Conservation (phyloP, 495 filamentous ascomycete genomes). For the Hypomontagnella submonticulosa region DNA sequence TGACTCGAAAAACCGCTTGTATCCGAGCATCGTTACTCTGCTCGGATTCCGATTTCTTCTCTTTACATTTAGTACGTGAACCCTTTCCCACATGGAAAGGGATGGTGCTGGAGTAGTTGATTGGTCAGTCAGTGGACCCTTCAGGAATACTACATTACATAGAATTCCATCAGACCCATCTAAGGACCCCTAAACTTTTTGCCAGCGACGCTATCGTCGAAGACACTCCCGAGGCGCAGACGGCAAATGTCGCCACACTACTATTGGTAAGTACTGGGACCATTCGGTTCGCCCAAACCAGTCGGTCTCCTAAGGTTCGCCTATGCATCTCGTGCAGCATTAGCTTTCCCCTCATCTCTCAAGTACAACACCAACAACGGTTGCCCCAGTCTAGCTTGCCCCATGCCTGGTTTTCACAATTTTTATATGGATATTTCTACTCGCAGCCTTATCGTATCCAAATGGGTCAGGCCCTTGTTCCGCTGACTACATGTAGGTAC, state of each 20-base stretch:
- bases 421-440: background rate
- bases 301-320: conserved; percentile 27
- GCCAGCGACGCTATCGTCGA: conserved; percentile 30
- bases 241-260: conserved; percentile 44
- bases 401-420: conserved; percentile 23
- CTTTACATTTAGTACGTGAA: conserved; percentile 4
- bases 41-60: conserved; percentile 25
- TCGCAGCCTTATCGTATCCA: conserved; percentile 41
- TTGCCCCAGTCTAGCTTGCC: conserved; percentile 19
- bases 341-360: conserved; percentile 32
- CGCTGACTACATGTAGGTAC: too few relatives aligned
- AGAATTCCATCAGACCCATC: conserved; percentile 32
- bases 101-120: conserved; percentile 20
- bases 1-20: background rate
- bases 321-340: conserved; percentile 45
- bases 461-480: conserved; percentile 9
- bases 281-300: conserved; percentile 31
- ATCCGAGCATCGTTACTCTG: background rate
- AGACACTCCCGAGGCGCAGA: conserved; percentile 36
- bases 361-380: conserved; percentile 12
- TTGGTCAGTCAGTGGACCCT: conserved; percentile 32
- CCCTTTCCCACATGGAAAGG: conserved; percentile 20
- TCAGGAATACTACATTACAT: conserved; percentile 39
- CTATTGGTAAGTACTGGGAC: conserved; percentile 26
- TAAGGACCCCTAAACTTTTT: conserved; percentile 34